phyloP scores from a whole-genome alignment of 805 yeast genomes.

The Nakazawaea anatomiae region DNA sequence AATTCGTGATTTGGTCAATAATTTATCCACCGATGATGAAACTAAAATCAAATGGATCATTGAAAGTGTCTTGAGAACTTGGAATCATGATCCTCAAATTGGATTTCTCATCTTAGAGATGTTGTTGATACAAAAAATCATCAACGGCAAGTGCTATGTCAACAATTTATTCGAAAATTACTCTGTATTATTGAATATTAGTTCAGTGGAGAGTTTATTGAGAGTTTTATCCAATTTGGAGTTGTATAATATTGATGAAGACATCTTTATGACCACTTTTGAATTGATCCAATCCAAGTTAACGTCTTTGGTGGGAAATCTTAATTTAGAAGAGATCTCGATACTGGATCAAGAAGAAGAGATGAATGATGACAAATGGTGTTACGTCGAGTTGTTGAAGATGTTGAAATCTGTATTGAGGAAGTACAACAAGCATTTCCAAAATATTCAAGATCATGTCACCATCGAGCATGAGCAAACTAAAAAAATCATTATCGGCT shows the following conservation, averaged over 20 bases:
- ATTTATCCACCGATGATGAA: slow-evolving; percentile 13
- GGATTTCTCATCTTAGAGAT: slow-evolving; percentile 56
- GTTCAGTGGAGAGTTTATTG: slow-evolving; percentile 38
- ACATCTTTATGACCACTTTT: neutral
- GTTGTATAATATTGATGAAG: slow-evolving; percentile 2
- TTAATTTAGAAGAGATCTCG: slow-evolving; percentile 15
- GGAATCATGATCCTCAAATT: slow-evolving; percentile 62
- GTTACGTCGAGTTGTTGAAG: slow-evolving; percentile 30
- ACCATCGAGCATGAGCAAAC: neutral
- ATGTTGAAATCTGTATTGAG: slow-evolving; percentile 15
- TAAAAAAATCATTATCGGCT: neutral
- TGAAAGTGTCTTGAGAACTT: slow-evolving; percentile 51
- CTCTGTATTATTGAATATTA: slow-evolving; percentile 35
- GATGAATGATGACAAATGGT: slow-evolving; percentile 33
- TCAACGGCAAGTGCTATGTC: slow-evolving; percentile 35
- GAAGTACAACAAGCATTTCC: neutral
- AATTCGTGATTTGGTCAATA: slow-evolving; percentile 16
- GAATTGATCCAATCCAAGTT: slow-evolving; percentile 22
- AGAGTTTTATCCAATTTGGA: slow-evolving; percentile 25
- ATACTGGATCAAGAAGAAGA: slow-evolving; percentile 20
- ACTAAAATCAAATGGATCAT: slow-evolving; percentile 33
- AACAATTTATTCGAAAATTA: slow-evolving; percentile 32
- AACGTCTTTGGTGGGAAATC: neutral
- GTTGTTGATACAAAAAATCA: slow-evolving; percentile 38
- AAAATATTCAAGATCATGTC: neutral